Conservation (phyloP, 768 basidiomycete genomes). For the Obba rivulosa region DNA sequence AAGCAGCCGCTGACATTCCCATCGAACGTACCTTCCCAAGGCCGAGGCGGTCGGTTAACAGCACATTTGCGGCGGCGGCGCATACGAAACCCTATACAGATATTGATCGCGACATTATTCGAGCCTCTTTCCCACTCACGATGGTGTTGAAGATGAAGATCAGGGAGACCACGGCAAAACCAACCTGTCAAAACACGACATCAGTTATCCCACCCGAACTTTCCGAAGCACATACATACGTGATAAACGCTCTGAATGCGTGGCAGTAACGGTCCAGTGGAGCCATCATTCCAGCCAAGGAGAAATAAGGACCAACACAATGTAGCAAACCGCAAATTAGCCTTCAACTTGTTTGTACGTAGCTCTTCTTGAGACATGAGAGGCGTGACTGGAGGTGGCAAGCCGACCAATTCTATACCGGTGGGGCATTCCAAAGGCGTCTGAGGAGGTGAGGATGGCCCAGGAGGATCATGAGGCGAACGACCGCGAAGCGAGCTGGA, state of each 20-base stretch:
- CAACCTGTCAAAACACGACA: constrained; percentile 28
- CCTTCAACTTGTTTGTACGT: background rate
- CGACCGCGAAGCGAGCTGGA: too few species aligned
- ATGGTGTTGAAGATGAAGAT: constrained; percentile 51
- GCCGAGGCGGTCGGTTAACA: constrained; percentile 37
- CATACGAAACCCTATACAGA: constrained; percentile 40
- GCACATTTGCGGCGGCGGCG: constrained; percentile 44
- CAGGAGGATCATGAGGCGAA: too few species aligned
- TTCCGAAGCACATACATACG: constrained; percentile 25
- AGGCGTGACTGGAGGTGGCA: too few species aligned
- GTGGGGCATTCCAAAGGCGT: too few species aligned
- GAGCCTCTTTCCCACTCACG: constrained; percentile 21
- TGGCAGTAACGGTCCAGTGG: constrained; percentile 69
- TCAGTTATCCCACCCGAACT: too few species aligned
- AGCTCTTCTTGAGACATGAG: background rate
- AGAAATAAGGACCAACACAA: constrained; percentile 55
- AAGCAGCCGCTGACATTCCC: background rate
- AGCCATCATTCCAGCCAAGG: constrained; percentile 74
- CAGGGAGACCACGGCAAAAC: constrained; percentile 51
- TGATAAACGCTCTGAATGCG: constrained; percentile 57
- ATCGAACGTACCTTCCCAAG: constrained; percentile 38
- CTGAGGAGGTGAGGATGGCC: too few species aligned
- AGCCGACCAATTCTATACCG: too few species aligned
- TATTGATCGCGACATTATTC: background rate
- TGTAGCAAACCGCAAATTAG: constrained; percentile 43